Base-by-base conservation (phyloP, 305 asterid genomes). In the Nicotiana rustica region DNA sequence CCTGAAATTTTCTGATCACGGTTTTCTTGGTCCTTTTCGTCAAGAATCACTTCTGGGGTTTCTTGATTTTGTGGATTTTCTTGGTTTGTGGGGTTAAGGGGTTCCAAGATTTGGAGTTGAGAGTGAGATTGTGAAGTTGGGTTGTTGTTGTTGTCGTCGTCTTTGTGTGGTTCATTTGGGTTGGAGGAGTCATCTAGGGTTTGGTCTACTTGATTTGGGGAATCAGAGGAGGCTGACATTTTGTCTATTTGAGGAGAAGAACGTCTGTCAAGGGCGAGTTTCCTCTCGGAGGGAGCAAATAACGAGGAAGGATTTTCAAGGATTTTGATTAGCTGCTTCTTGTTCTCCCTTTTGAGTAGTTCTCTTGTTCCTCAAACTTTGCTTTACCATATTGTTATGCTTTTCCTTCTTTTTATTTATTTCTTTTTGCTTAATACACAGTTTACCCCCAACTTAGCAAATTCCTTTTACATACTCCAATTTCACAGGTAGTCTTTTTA, bases 21-120 rank as follows among this genome's bases (percentile, higher is more conserved):
- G 67, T 31, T 81, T 81, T 67, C 67, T 47, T 25, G 77, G 66
- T 47, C 35, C 15, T 80, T 66, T 66, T 80, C 83, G 19, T 66
- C 83, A 31, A 68, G 83, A 65, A 17, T 49, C 64, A 49, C 64
- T 25, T 75, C 21, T 25, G 64, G 64, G 65, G 44, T 67, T 33
- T 66, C 52, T 29, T 80, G 66, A 5, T 29, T 61, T 80, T 31
- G 83, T 17, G 59, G 75, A 17, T 6, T 79, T 64, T 79, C 61
- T 80, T 67, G 65, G 17, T 29, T 52, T 31, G 29, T 15, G 21
- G 67, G 67, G 9, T n/a, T 65, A 44, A 14, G 77, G 61, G 78
- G 38, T 47, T 71, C 78, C 7, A 6, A 44, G 61, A 44, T 73
- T 73, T 73, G 79, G 79, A 62, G 21, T 73, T 44, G 36, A 10